Conservation (phyloP, 2,329 filamentous ascomycete species). For the Alternaria rosae region DNA sequence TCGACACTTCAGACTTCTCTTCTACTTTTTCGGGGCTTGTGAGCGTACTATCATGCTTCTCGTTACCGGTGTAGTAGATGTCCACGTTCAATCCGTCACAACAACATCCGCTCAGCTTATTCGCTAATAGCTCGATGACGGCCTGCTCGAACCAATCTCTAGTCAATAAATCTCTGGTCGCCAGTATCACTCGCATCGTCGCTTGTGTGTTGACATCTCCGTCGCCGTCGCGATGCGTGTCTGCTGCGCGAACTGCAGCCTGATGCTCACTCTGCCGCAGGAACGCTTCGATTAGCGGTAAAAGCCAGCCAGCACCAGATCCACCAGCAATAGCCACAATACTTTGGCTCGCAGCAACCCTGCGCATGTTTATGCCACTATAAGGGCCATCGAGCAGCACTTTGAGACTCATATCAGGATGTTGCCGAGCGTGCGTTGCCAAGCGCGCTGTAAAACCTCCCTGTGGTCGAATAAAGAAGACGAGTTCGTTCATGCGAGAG, state of each 20-base stretch:
- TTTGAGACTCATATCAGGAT: conserved; percentile 41
- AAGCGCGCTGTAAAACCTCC: conserved; percentile 60
- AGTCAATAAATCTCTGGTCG: conserved; percentile 46
- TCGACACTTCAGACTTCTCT: background rate
- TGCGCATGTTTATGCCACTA: conserved; percentile 56
- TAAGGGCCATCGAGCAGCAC: conserved; percentile 68
- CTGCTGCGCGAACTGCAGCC: background rate
- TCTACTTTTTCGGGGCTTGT: background rate
- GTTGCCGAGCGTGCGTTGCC: conserved; percentile 18
- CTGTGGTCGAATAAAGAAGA: conserved; percentile 62
- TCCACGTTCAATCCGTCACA: conserved; percentile 27
- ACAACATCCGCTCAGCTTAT: conserved; percentile 17
- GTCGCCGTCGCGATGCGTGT: background rate
- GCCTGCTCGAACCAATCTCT: conserved; percentile 48
- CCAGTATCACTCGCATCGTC: conserved; percentile 43
- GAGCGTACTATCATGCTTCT: conserved; percentile 12
- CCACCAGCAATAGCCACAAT: conserved; percentile 63
- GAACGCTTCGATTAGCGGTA: conserved; percentile 57
- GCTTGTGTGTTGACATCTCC: background rate
- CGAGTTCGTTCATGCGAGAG: conserved; percentile 46
- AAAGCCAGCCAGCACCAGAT: conserved; percentile 62
- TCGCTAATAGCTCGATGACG: conserved; percentile 37
- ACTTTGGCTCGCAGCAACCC: conserved; percentile 47
- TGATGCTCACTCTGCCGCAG: background rate
- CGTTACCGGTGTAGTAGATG: conserved; percentile 37